phyloP scores from a whole-genome alignment of 192 early-diverging fungal genomes.

The Umbelopsis ramanniana region DNA sequence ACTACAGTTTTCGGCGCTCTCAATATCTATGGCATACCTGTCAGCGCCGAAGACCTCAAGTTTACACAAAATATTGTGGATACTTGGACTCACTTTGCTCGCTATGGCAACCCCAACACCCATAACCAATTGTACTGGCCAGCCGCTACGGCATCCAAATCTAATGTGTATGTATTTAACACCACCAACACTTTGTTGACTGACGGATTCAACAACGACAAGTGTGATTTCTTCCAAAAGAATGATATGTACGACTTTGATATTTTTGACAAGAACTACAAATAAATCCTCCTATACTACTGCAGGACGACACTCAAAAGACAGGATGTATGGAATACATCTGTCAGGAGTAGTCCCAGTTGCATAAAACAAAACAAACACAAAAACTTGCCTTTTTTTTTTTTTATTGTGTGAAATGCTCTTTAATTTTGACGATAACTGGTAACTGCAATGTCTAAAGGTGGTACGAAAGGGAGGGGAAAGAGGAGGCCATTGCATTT shows the following conservation, averaged over 20 bases:
- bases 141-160: not conserved
- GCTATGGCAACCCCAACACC: conserved; percentile 39
- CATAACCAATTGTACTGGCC: not conserved
- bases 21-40: conserved; percentile 2
- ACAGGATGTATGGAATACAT: no score
- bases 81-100: conserved; percentile 37
- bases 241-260: not conserved
- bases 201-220: not conserved
- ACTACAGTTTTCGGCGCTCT: conserved; percentile 27
- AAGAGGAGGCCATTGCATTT: not conserved
- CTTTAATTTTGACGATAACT: no score
- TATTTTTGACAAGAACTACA: not conserved
- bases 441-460: no score
- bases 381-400: no score
- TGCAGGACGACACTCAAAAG: no score
- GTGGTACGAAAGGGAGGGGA: not conserved
- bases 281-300: no score
- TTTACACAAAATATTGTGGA: conserved; percentile 36
- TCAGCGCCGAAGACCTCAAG: conserved; percentile 29
- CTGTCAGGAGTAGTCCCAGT: no score
- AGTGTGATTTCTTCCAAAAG: conserved; percentile 8
- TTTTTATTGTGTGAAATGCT: no score
- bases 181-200: not conserved
- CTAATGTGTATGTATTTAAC: not conserved
- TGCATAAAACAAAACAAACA: no score